Conservation (phyloP, 2,329 filamentous ascomycete genomes). For the Trichoderma atroviride region DNA sequence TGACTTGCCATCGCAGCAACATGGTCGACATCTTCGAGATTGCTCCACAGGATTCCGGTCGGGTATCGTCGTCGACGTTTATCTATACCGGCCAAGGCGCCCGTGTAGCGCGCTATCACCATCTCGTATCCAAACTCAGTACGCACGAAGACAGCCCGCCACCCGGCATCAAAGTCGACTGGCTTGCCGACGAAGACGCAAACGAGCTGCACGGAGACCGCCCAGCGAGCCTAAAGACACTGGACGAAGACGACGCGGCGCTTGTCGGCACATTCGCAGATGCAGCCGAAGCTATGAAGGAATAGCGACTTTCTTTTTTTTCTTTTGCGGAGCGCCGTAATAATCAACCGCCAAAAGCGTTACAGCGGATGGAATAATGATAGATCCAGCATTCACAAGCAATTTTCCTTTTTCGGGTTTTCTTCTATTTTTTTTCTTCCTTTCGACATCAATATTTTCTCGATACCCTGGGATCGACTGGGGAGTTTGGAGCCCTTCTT, state of each 20-base stretch:
- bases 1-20: constrained; percentile 50
- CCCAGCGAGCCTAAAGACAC: constrained; percentile 39
- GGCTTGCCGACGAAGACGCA: constrained; percentile 56
- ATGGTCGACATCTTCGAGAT: constrained; percentile 71
- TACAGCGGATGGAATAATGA: not conserved
- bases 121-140: constrained; percentile 62
- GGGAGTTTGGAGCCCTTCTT: not conserved
- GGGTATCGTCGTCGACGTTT: constrained; percentile 46
- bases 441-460: constrained; percentile 7
- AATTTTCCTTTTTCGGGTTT: not conserved
- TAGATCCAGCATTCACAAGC: constrained; percentile 18
- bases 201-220: constrained; percentile 49
- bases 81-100: constrained; percentile 58
- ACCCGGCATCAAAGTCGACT: constrained; percentile 56
- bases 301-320: constrained; percentile 18
- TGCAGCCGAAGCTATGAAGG: constrained; percentile 56
- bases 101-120: constrained; percentile 61
- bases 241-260: constrained; percentile 44
- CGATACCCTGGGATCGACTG: constrained; percentile 22
- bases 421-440: not conserved
- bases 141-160: constrained; percentile 46
- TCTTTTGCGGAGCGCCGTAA: not conserved
- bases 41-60: constrained; percentile 52
- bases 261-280: constrained; percentile 65
- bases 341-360: not conserved